A percentile compares a stretch with the other conserved stretches of the same genome.
These are phyloP conservation scores for Nymphaea colorata DNA, from an alignment of 164 flowering plant species.

Conservation along the genomic window DNA sequence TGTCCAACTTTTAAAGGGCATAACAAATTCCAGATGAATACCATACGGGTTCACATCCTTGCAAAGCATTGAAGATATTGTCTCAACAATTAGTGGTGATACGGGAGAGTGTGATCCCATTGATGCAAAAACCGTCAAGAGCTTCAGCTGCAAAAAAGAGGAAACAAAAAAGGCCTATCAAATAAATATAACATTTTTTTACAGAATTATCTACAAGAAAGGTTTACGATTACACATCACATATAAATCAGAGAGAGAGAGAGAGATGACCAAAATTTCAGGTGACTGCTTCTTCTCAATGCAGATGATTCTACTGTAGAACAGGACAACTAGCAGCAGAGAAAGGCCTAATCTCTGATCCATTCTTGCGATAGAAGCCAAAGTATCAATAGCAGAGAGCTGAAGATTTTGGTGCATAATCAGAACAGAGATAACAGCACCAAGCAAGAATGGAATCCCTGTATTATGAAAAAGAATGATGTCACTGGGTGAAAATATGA, in stretches of 20 bases:
- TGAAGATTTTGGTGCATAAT: slow-evolving; percentile 49
- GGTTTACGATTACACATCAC: too few relatives aligned
- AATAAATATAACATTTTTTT: too few relatives aligned
- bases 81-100: slow-evolving; percentile 70
- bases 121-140: slow-evolving; percentile 65
- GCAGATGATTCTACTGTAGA: slow-evolving; percentile 41
- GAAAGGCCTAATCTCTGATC: slow-evolving; percentile 63
- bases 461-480: slow-evolving; percentile 15
- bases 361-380: slow-evolving; percentile 43
- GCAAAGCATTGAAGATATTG: slow-evolving; percentile 73
- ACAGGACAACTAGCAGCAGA: slow-evolving; percentile 48
- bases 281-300: slow-evolving; percentile 16
- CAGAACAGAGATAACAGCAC: slow-evolving; percentile 40
- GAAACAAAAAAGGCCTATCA: not conserved
- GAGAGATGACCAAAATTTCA: slow-evolving; percentile 39
- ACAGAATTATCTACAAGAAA: too few relatives aligned
- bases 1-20: too few relatives aligned
- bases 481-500: not conserved
- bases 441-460: slow-evolving; percentile 55
- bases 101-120: slow-evolving; percentile 74
- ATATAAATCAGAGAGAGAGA: not conserved
- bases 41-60: slow-evolving; percentile 57
- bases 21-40: slow-evolving; percentile 1
- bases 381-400: slow-evolving; percentile 42
- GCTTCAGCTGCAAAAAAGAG: slow-evolving; percentile 48